Evolutionary conservation across 139 green algal genomes (phyloP), one percentile per base, ranked within the genome.

Genomic region (Volvox reticuliferus): DNA sequence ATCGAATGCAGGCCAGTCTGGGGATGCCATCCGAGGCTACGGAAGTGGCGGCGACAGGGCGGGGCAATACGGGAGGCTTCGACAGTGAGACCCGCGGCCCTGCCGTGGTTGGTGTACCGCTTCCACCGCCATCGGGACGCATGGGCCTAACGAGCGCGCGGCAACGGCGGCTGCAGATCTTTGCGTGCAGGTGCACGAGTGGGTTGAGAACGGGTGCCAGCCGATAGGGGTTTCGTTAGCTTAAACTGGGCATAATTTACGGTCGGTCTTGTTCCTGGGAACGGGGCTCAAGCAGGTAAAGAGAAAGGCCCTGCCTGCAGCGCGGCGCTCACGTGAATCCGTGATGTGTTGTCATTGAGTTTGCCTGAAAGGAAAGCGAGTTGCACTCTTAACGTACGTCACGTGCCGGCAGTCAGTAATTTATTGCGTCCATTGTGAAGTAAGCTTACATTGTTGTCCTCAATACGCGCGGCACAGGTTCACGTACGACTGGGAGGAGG

Each of bases 1-100:
- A 88, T 28, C 35, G 83, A 36, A 88, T 88, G 83, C 83, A 88
- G 67, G 13, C 26, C 36, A 50, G 63, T 28, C 12, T 81, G 0
- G 35, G 12, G 9, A 36, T 28, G 30, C 65, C 33, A 16, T 35
- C 21, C 13, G 82, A 67, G 33, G 21, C 81, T 19, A 26, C 3
- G 62, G 81, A 87, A 32, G 33, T 26, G 33, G 75, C 33, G 1
- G 26, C 18, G 62, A 18, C 18, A 1, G 30, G 9, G 62, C 65
- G 65, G 65, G 65, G 24, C 65, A 73, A 21, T 55, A 1, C 19
- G 14, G 50, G n/a, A 44, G 71, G 71, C 22, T 24, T 44, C 79
- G 20, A 12, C 79, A 50, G 37, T 26, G 22, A 26, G 1, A 36
- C 75, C 18, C 81, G 81, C 33, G 62, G 62, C 0, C 82, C 65